Evolutionary conservation across 2,329 filamentous ascomycete genomes (phyloP).

Genomic region (Talaromyces piceae): DNA sequence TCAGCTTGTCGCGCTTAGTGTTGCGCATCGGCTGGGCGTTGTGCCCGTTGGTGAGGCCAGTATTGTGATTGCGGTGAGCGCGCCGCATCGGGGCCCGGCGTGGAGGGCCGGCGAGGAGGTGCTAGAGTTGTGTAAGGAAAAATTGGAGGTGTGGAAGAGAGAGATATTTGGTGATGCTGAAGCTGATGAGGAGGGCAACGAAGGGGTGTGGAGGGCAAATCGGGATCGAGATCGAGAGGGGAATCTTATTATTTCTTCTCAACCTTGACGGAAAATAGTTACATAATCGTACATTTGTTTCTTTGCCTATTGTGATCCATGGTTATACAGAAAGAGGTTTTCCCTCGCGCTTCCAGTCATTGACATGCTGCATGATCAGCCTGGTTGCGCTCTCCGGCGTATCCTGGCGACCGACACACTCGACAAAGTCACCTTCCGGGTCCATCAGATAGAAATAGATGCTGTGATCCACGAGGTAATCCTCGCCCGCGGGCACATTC

Average conservation of each 20-base stretch:
- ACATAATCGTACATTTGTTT: not conserved
- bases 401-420: conserved; percentile 91
- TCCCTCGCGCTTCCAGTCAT: conserved; percentile 58
- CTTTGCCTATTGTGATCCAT: not conserved
- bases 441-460: conserved; percentile 99
- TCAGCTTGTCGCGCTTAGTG: conserved; percentile 62
- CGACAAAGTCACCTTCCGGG: conserved; percentile 94
- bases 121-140: conserved; percentile 75
- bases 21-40: conserved; percentile 75
- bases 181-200: conserved; percentile 59
- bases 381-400: conserved; percentile 78
- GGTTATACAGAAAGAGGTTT: conserved; percentile 40
- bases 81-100: conserved; percentile 73
- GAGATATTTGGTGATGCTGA: conserved; percentile 71
- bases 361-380: conserved; percentile 79
- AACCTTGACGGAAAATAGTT: not conserved
- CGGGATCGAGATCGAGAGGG: conserved; percentile 58
- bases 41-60: conserved; percentile 91
- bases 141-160: conserved; percentile 90
- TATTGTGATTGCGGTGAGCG: conserved; percentile 79
- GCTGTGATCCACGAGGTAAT: conserved; percentile 96
- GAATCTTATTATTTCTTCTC: conserved; percentile 13
- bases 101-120: conserved; percentile 88
- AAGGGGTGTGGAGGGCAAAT: conserved; percentile 78
- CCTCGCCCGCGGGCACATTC: conserved; percentile 82